phyloP scores from a whole-genome alignment of 257 asterid genomes.

The Solanum bulbocastanum region DNA sequence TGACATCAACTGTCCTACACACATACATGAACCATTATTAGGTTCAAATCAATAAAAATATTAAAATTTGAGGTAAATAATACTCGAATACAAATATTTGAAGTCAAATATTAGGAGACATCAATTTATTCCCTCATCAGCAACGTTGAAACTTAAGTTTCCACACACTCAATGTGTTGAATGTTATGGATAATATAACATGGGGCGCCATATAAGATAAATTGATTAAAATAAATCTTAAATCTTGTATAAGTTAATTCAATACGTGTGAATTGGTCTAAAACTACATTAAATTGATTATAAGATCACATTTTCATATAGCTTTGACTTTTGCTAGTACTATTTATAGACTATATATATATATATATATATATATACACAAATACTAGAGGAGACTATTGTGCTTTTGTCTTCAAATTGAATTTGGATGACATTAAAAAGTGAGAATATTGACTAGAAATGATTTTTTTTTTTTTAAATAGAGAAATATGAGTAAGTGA shows the following conservation, averaged over 20 bases:
- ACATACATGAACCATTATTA: no score
- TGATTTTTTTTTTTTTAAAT: not conserved
- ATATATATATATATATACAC: no score
- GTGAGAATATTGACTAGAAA: not conserved
- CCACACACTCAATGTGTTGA: not conserved
- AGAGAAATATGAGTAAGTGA: not conserved
- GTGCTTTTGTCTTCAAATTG: not conserved
- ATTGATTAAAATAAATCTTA: not conserved
- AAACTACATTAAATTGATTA: not conserved
- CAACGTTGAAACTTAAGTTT: no score
- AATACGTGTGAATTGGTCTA: not conserved
- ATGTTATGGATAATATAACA: not conserved
- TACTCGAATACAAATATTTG: not conserved
- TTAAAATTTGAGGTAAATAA: not conserved
- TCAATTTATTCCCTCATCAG: not conserved
- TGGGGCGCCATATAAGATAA: not conserved
- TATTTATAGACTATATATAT: not conserved
- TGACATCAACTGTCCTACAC: not conserved
- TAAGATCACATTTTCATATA: not conserved
- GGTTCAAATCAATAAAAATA: not conserved
- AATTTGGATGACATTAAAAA: not conserved
- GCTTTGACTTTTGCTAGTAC: not conserved
- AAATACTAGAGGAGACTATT: not conserved
- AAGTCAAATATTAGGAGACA: not conserved
- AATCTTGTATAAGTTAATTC: not conserved